These are phyloP conservation scores for Rehmannia glutinosa DNA, from an alignment of 257 asterid genomes.

Conservation along the genomic window DNA sequence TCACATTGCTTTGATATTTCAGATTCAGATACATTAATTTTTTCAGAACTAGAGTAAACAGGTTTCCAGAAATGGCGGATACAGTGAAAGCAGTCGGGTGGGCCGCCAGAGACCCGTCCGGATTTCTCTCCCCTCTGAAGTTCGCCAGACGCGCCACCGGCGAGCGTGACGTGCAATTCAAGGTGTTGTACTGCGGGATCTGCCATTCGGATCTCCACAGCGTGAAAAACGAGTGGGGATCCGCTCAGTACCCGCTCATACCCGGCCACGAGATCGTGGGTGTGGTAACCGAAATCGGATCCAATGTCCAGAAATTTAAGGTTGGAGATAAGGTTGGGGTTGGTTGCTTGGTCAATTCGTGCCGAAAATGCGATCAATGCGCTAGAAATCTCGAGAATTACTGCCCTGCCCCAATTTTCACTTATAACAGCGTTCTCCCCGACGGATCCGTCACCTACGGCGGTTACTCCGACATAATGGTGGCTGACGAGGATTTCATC, in stretches of 20 bases:
- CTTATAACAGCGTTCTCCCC: conserved; percentile 23
- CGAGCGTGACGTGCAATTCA: conserved; percentile 14
- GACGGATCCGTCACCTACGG: conserved; percentile 36
- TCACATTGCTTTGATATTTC: no score
- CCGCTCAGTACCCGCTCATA: conserved; percentile 5
- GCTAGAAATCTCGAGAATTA: conserved; percentile 20
- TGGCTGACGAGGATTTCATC: conserved; percentile 19
- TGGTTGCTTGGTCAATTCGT: conserved; percentile 19
- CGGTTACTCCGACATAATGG: conserved; percentile 38
- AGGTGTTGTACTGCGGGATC: conserved; percentile 25
- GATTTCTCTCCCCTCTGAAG: conserved; percentile 13
- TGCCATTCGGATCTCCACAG: conserved; percentile 24
- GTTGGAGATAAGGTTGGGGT: conserved; percentile 24
- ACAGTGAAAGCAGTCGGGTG: conserved; percentile 13
- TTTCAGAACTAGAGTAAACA: no score
- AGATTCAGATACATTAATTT: no score
- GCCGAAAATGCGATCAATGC: conserved; percentile 22
- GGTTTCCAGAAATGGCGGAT: not conserved
- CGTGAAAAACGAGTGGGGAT: conserved; percentile 4
- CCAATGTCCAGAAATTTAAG: conserved; percentile 5
- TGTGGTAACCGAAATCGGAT: conserved; percentile 17
- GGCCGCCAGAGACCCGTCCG: conserved; percentile 21
- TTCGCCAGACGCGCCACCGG: conserved; percentile 17
- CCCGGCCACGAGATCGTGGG: conserved; percentile 30
- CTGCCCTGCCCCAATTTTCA: not conserved